Evolutionary conservation across 2,329 filamentous ascomycete species (phyloP).

Genomic region (Sclerotinia sclerotiorum): DNA sequence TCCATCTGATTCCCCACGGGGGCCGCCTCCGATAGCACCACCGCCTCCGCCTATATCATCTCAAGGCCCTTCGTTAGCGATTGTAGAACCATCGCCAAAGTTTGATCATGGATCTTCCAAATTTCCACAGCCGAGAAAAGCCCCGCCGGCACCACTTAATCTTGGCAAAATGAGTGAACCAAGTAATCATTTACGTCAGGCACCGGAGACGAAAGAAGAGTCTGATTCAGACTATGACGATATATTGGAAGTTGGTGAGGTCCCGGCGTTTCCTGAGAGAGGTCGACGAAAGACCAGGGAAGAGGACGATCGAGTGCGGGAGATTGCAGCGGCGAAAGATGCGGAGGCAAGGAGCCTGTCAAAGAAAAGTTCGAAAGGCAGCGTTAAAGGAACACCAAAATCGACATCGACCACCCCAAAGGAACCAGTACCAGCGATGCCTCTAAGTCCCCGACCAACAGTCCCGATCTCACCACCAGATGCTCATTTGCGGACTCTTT

Average conservation of each 20-base stretch:
- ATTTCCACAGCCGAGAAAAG: slow-evolving; percentile 68
- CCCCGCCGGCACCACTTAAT: slow-evolving; percentile 81
- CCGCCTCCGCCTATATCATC: slow-evolving; percentile 34
- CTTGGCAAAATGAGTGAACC: slow-evolving; percentile 52
- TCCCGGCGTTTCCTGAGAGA: slow-evolving; percentile 55
- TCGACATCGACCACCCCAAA: slow-evolving; percentile 45
- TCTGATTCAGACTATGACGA: slow-evolving; percentile 85
- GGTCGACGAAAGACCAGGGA: slow-evolving; percentile 82
- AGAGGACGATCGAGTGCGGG: slow-evolving; percentile 79
- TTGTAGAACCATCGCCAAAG: slow-evolving; percentile 45
- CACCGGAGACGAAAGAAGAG: slow-evolving; percentile 53
- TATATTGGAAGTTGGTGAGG: slow-evolving; percentile 66
- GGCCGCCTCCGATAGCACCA: slow-evolving; percentile 36
- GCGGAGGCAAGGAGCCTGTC: slow-evolving; percentile 70
- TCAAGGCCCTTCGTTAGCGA: slow-evolving; percentile 39
- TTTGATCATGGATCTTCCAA: slow-evolving; percentile 51
- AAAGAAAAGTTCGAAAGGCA: slow-evolving; percentile 64
- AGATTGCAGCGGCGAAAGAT: slow-evolving; percentile 64
- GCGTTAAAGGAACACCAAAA: slow-evolving; percentile 45
- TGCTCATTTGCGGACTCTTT: slow-evolving; percentile 39
- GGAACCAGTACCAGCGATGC: slow-evolving; percentile 43
- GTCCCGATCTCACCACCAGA: slow-evolving; percentile 40
- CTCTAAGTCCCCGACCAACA: slow-evolving; percentile 44
- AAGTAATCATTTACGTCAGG: slow-evolving; percentile 47
- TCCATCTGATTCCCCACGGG: slow-evolving; percentile 45